Base-by-base conservation (phyloP, 163 green algal species). In the Picocystis sp. region DNA sequence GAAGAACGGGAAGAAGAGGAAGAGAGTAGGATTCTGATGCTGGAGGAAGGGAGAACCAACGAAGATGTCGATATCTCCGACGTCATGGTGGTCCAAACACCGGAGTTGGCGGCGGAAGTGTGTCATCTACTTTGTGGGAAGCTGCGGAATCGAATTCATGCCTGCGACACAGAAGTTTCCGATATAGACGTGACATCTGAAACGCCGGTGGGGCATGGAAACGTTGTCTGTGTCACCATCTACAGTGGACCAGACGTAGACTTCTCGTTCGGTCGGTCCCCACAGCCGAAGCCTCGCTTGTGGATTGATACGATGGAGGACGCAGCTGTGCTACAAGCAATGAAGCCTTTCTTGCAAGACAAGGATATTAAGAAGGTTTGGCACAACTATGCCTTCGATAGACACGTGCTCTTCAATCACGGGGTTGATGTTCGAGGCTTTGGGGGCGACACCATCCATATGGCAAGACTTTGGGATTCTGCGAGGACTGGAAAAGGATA, bases 371-470 rank as follows among this genome's bases (percentile, higher is more conserved):
- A 61, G 22, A 70, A 84, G 70, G 77, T 94, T 24, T 96, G 87
- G 87, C 85, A 94, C 75, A 98, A 98, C 69, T 98, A 96, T 65
- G 76, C 77, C 29, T 98, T 98, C 57, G 89, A 98, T 70, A 77
- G 84, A 1, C 89, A 96, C 67, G 84, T 96, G 24, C 53, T 92
- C 48, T 54, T 69, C 45, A 79, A 81, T 17, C 57, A 67, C 64
- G 71, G 65, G 64, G 73, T 84, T 22, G 48, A 74, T 13, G 71
- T 72, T 43, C 25, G 25, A 3, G 89, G 89, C 34, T 95, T 98
- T 66, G 64, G 33, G n/a, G 88, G 64, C 1, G 89, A 98, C 73
- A 98, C 89, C 1, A 84, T 98, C 76, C 89, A 98, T 77, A 94
- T 98, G 87, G 87, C 89, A n/a, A 74, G 89, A n/a, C 71, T 98